These are phyloP conservation scores for Stygiomarasmius scandens DNA, from an alignment of 1,284 basidiomycete species.

Conservation along the genomic window DNA sequence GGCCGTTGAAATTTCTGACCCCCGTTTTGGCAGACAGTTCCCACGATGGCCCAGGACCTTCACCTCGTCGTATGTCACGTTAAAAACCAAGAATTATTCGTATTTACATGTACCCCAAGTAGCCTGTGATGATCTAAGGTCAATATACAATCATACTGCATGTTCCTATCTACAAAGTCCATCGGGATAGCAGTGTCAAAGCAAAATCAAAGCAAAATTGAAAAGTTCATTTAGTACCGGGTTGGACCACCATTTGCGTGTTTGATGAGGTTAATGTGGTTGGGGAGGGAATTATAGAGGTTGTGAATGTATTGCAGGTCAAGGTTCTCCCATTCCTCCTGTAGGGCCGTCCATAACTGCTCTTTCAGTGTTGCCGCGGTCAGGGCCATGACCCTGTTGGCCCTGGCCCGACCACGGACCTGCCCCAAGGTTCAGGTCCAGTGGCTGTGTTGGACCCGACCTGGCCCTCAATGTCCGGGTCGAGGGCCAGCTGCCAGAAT, in stretches of 20 bases:
- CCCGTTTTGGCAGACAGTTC: too few species aligned
- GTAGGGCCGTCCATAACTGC: not conserved
- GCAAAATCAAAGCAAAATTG: not conserved
- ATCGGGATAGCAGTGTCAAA: too few species aligned
- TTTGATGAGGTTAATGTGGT: not conserved
- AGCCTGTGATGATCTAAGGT: too few species aligned
- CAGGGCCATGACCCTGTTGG: not conserved
- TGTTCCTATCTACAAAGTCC: too few species aligned
- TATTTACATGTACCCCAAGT: too few species aligned
- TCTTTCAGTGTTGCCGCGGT: not conserved
- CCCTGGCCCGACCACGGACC: not conserved
- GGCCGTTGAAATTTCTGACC: too few species aligned
- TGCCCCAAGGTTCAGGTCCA: not conserved
- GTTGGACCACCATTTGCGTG: not conserved
- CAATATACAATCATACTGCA: too few species aligned
- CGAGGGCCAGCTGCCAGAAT: not conserved
- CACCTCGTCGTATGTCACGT: too few species aligned
- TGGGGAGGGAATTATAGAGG: conserved; percentile 1
- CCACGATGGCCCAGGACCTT: too few species aligned
- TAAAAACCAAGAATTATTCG: too few species aligned
- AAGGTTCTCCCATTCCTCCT: not conserved
- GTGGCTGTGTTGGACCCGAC: not conserved
- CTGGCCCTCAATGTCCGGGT: not conserved
- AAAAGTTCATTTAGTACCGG: not conserved
- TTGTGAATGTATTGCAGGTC: not conserved